Conservation (phyloP, 257 asterid species). For the Anisodus tanguticus region DNA sequence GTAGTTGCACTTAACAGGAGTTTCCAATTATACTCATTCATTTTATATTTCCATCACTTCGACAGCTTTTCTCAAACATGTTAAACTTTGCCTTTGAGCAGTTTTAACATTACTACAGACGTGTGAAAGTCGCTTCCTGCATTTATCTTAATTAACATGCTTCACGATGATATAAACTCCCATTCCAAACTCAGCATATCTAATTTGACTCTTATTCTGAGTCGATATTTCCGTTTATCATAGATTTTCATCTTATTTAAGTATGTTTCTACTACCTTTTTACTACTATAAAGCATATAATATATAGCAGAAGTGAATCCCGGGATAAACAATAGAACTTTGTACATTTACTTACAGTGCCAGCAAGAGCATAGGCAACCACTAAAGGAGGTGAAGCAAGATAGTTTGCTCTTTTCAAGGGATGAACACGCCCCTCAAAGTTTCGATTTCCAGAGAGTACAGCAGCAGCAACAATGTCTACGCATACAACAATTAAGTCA, state of each 20-base stretch:
- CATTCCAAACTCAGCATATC: not conserved
- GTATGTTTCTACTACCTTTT: not conserved
- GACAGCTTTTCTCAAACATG: slow-evolving; percentile 15
- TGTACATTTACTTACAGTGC: slow-evolving; percentile 67
- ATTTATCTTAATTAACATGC: not conserved
- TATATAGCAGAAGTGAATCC: slow-evolving; percentile 1
- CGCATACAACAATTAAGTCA: slow-evolving; percentile 26
- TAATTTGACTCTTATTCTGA: not conserved
- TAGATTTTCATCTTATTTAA: slow-evolving; percentile 6
- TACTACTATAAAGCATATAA: not conserved
- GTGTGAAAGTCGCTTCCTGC: not conserved
- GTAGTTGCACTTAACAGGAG: slow-evolving; percentile 8
- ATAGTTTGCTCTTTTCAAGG: slow-evolving; percentile 92
- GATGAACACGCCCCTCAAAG: slow-evolving; percentile 95
- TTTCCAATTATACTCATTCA: not conserved
- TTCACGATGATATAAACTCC: not conserved
- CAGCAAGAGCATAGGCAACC: slow-evolving; percentile 98
- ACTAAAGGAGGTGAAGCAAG: slow-evolving; percentile 98
- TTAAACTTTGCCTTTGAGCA: not conserved
- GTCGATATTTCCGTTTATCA: not conserved
- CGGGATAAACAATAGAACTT: not conserved
- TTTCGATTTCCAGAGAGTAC: slow-evolving; percentile 97
- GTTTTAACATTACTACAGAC: not conserved
- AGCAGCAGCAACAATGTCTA: slow-evolving; percentile 94
- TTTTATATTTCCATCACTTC: not conserved